Evolutionary conservation across 371 early-diverging fungal species (phyloP), one percentile per base, ranked within the genome.

Genomic region (Saksenaea vasiformis): DNA sequence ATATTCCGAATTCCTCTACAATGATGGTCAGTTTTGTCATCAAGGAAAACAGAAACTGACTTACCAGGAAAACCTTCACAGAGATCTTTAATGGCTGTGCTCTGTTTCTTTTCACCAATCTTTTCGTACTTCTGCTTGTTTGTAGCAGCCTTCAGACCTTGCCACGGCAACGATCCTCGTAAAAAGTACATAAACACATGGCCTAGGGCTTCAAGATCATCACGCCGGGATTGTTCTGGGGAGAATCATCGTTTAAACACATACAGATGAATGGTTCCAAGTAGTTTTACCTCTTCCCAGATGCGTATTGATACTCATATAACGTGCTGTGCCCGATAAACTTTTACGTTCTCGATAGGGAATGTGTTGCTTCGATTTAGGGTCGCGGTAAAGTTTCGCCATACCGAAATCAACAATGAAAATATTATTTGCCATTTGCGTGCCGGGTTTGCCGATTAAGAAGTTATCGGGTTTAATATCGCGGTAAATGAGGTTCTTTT

Each of bases 381-480:
- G 90, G 71, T 93, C 89, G 36, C 91, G 79, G 70, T 92, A 95
- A 54, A 89, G 86, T 71, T 96, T 96, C 24, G 93, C 91, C 89
- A 96, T 91, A 54, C 96, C 96, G 77, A 94, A 92, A 72, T 96
- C 96, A 54, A 96, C 82, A 71, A 91, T 89, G 64, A 85, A 87
- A 34, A 88, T 72, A 27, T 72, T 73, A 61, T 76, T 74, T 8
- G 79, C 77, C 43, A 75, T 71, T 11, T 82, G 75, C 34, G 81
- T 76, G 62, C 77, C 66, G 8, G 89, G 82, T 14, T 89, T 76
- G 53, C 94, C 93, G 58, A 93, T 86, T 26, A 95, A 77, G 73
- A 99, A 98, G 85, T 99, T 99, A 77, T 98, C 99, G 14, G 99
- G 99, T 74, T 99, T 99, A 70, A 99, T 97, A 75, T 99, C 99